A percentile compares a stretch with the other conserved stretches of the same genome.
Conservation (phyloP, 495 filamentous ascomycete genomes). For the Aspergillus nanangensis region DNA sequence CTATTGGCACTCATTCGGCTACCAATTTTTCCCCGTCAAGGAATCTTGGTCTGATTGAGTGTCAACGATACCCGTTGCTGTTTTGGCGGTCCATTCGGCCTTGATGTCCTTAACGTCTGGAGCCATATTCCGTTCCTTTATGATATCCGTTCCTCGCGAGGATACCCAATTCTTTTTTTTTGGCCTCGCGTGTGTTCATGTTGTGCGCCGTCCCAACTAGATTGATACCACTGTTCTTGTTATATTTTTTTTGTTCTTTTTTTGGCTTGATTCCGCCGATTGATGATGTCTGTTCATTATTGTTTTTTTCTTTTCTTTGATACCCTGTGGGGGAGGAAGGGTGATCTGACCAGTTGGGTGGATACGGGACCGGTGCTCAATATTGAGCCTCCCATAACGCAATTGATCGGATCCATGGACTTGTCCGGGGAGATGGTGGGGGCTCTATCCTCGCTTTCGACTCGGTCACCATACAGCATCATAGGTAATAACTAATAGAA, state of each 20-base stretch:
- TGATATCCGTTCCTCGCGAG: slow-evolving; percentile 34
- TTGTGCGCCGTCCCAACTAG: slow-evolving; percentile 40
- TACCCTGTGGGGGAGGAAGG: slow-evolving; percentile 37
- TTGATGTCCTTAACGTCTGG: slow-evolving; percentile 16
- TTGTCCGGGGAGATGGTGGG: slow-evolving; percentile 1
- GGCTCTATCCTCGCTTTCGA: not conserved
- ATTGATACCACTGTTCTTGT: slow-evolving; percentile 49
- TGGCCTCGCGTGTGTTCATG: slow-evolving; percentile 33
- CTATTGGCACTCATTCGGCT: no score
- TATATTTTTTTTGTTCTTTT: slow-evolving; percentile 22
- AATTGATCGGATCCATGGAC: slow-evolving; percentile 12
- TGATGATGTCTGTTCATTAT: slow-evolving; percentile 8
- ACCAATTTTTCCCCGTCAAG: no score
- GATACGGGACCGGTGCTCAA: slow-evolving; percentile 11
- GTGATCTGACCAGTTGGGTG: slow-evolving; percentile 16
- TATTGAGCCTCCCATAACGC: slow-evolving; percentile 11
- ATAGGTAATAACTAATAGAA: slow-evolving; percentile 12
- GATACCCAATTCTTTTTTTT: slow-evolving; percentile 21
- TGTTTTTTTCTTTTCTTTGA: slow-evolving; percentile 25
- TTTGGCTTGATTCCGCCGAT: slow-evolving; percentile 21
- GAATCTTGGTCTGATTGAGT: no score
- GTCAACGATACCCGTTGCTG: slow-evolving; percentile 25
- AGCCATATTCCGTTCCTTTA: slow-evolving; percentile 34
- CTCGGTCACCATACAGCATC: slow-evolving; percentile 1
- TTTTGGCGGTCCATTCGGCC: slow-evolving; percentile 22